Evolutionary conservation across 2,329 filamentous ascomycete species (phyloP).

Genomic region (Fusarium sp.): DNA sequence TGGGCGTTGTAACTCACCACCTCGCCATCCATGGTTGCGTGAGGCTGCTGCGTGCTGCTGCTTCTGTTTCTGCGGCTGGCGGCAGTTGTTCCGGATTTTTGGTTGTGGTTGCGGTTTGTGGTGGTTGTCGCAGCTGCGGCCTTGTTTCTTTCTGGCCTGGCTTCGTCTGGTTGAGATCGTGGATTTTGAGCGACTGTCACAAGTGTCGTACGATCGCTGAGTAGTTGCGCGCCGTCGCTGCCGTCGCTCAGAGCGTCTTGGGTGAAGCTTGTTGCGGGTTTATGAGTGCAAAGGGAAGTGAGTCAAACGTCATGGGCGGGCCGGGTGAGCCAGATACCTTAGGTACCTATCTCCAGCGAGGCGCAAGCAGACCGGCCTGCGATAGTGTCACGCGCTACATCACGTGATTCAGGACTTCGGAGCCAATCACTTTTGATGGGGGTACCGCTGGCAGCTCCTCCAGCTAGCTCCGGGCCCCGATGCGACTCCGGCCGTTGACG

Average conservation of each 20-base stretch:
- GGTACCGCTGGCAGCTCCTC: constrained; percentile 23
- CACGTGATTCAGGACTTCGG: constrained; percentile 8
- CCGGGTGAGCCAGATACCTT: constrained; percentile 32
- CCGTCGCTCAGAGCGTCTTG: constrained; percentile 2
- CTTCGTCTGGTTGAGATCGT: constrained; percentile 1
- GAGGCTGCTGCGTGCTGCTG: constrained; percentile 20
- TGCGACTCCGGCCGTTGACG: constrained; percentile 28
- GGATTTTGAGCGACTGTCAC: constrained; percentile 4
- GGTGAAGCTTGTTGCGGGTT: constrained; percentile 29
- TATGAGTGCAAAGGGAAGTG: constrained; percentile 27
- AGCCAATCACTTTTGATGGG: constrained; percentile 33
- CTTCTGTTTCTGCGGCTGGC: constrained; percentile 7
- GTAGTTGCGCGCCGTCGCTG: constrained; percentile 6
- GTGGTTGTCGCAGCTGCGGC: constrained; percentile 19
- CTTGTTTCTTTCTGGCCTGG: constrained; percentile 12
- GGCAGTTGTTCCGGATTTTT: constrained; percentile 16
- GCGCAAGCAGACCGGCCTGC: constrained; percentile 17
- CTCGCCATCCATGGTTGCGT: constrained; percentile 40
- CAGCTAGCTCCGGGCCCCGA: constrained; percentile 30
- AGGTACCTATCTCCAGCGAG: constrained; percentile 10
- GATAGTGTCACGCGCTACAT: constrained; percentile 13
- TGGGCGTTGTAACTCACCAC: constrained; percentile 36
- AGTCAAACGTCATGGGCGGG: constrained; percentile 37
- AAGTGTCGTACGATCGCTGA: not conserved
- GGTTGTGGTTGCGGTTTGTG: constrained; percentile 13